phyloP scores from a whole-genome alignment of 495 filamentous ascomycete genomes.

The Hamigera avellanea region DNA sequence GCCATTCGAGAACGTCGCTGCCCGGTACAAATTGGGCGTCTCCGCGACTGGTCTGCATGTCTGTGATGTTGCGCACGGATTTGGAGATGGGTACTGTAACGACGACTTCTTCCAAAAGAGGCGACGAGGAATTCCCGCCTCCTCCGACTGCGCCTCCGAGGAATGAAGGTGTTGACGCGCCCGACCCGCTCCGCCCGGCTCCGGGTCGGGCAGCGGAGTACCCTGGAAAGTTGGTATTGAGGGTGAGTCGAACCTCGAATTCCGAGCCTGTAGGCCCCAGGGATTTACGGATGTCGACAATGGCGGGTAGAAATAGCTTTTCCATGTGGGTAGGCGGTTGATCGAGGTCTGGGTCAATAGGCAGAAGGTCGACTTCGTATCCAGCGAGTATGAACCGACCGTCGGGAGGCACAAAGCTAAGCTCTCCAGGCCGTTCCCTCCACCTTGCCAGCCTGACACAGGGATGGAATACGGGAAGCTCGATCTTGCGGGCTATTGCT shows the following conservation, averaged over 20 bases:
- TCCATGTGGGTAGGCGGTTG: conserved; percentile 38
- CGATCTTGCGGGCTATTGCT: conserved; percentile 59
- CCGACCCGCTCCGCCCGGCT: conserved; percentile 29
- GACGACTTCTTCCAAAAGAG: conserved; percentile 65
- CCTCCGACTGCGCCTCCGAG: conserved; percentile 41
- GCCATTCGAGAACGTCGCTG: conserved; percentile 72
- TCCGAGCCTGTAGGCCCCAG: conserved; percentile 65
- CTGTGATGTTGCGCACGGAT: conserved; percentile 73
- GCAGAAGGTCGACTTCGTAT: conserved; percentile 87
- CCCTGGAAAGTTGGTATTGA: conserved; percentile 50
- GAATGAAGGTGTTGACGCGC: conserved; percentile 49
- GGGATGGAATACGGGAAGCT: conserved; percentile 92
- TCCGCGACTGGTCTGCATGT: conserved; percentile 71
- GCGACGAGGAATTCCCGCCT: conserved; percentile 35
- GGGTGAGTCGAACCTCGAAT: conserved; percentile 75
- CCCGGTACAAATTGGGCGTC: conserved; percentile 69
- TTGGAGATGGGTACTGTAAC: conserved; percentile 75
- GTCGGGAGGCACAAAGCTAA: conserved; percentile 93
- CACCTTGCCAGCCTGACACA: conserved; percentile 80
- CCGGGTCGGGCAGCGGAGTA: conserved; percentile 21
- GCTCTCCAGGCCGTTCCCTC: conserved; percentile 76
- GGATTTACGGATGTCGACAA: conserved; percentile 67
- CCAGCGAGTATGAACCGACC: conserved; percentile 90
- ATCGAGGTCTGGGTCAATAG: conserved; percentile 38
- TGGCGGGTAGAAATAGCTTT: conserved; percentile 70